These are phyloP conservation scores for Trichoderma endophyticum DNA, from an alignment of 2,329 filamentous ascomycete species.

Conservation along the genomic window DNA sequence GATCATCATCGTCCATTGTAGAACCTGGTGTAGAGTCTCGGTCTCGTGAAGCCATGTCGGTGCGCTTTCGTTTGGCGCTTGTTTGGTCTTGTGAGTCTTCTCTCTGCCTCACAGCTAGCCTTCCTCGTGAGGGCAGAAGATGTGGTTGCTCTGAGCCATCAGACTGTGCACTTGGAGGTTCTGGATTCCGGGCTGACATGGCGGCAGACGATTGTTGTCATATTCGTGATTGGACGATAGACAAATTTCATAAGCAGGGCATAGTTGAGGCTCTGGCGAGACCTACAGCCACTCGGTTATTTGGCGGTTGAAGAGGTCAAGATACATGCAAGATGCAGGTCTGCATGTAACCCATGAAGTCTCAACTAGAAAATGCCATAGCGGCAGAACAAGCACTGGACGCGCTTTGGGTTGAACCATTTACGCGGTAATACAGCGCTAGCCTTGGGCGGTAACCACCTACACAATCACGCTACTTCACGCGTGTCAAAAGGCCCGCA, in stretches of 20 bases:
- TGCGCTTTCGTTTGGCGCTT: conserved; percentile 34
- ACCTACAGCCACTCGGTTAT: neutral
- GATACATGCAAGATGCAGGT: neutral
- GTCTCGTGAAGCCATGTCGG: conserved; percentile 25
- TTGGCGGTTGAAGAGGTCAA: neutral
- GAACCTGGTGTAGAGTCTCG: conserved; percentile 17
- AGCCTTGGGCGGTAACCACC: neutral
- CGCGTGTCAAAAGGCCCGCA: neutral
- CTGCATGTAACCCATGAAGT: neutral
- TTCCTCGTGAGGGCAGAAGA: conserved; percentile 21
- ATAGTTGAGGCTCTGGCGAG: neutral
- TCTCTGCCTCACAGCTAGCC: conserved; percentile 28
- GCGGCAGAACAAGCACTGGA: neutral
- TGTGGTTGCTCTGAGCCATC: conserved; percentile 24
- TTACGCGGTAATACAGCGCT: neutral
- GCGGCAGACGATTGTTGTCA: conserved; percentile 26
- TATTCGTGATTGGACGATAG: conserved; percentile 14
- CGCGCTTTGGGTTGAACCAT: neutral
- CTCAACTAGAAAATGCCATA: neutral
- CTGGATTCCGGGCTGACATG: conserved; percentile 19
- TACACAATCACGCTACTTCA: neutral
- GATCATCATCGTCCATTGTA: conserved; percentile 16
- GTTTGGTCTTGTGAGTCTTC: conserved; percentile 22
- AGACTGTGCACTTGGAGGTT: conserved; percentile 22
- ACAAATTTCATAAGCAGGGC: neutral